phyloP scores from a whole-genome alignment of 2,329 filamentous ascomycete species.

The Botryosphaeria dothidea region DNA sequence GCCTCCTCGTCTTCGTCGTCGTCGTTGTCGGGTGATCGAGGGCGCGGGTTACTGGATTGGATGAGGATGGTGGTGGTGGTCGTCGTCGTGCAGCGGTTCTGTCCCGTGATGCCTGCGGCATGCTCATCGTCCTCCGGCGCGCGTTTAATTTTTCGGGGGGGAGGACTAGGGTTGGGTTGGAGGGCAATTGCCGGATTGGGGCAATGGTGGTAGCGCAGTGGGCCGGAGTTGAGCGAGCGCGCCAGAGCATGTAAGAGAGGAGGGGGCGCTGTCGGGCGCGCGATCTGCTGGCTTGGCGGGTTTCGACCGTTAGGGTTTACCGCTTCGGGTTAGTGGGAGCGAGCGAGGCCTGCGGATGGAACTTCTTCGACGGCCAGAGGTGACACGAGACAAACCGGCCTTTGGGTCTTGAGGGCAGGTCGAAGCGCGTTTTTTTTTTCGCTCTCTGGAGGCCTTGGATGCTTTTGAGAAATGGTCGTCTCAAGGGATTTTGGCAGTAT shows the following conservation, averaged over 20 bases:
- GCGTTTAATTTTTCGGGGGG: neutral
- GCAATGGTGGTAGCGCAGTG: constrained; percentile 4
- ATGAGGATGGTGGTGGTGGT: too few species aligned
- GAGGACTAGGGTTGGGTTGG: neutral
- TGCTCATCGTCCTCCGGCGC: too few species aligned
- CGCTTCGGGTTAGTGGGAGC: neutral
- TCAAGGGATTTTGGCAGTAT: too few species aligned
- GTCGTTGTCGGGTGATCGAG: neutral
- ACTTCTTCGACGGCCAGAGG: neutral
- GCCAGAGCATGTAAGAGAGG: neutral
- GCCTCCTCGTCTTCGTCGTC: too few species aligned
- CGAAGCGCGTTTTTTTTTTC: too few species aligned
- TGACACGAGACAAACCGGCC: too few species aligned
- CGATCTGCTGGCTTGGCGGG: neutral
- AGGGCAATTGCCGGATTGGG: neutral
- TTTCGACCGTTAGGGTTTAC: neutral
- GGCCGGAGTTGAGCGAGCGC: constrained; percentile 2
- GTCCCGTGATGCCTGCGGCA: too few species aligned
- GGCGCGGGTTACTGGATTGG: too few species aligned
- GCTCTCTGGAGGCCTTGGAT: too few species aligned
- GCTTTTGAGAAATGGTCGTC: too few species aligned
- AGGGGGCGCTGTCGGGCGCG: neutral
- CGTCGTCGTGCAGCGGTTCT: too few species aligned
- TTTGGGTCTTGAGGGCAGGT: too few species aligned
- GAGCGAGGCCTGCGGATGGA: neutral